Evolutionary conservation across 2,329 filamentous ascomycete species (phyloP), one percentile per base, ranked within the genome.

Genomic region (Blastomyces percursus): DNA sequence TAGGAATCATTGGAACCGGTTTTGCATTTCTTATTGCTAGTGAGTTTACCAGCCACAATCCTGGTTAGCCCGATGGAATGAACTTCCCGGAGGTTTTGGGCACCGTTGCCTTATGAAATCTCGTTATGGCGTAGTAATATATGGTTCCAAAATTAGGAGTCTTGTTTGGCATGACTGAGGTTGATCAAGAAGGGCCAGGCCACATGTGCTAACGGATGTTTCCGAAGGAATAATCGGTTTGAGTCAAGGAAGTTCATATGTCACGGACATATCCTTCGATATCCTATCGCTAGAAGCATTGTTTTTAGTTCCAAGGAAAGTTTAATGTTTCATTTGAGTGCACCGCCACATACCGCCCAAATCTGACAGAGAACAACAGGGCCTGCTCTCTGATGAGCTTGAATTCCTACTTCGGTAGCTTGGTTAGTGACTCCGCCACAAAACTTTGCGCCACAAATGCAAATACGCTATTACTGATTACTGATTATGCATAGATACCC

Each of bases 231-330:
- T 86, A 35, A 76, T 90, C 59, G 90, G 90, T 0, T 73, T 93
- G 32, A 79, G 80, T 27, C 83, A 82, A 60, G 73, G 83, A 27
- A 84, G 86, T 66, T 74, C 78, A 11, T 75, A 80, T 19, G 82
- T 90, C n/a, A 88, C 88, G 56, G 88, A 94, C 64, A 80, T 87
- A 2, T 87, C 91, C 0, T 96, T 96, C 72, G 90, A 96, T 70
- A 86, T 96, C n/a, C 79, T 96, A 27, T 88, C 91, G 0, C 80
- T 96, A 16, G 90, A 96, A 74, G 92, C 91, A 0, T 81, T 96
- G 11, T 93, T 96, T 73, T 86, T 96, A 75, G 88, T 96, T 24
- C 92, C 92, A 51, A 80, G 85, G 78, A 80, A 69, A 67, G 73
- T 62, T 30, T 44, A 60, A 51, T n/a, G 5, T 30, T 46, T 46